Conservation (phyloP, 2,329 filamentous ascomycete species). For the Monilinia laxa region DNA sequence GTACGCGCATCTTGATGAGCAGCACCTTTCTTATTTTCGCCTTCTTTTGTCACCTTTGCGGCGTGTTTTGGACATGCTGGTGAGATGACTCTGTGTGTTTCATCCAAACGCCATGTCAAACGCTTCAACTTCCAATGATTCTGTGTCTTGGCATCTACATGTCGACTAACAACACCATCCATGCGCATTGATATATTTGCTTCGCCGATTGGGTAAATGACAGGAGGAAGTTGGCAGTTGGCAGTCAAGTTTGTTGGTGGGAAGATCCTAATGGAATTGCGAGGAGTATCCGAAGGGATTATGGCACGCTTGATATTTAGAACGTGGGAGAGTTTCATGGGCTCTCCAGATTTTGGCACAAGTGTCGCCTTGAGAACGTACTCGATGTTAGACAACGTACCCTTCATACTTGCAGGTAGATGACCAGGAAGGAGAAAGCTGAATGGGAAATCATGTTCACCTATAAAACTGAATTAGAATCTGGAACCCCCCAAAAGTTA, state of each 20-base stretch:
- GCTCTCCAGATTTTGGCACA: constrained; percentile 58
- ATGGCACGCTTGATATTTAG: constrained; percentile 79
- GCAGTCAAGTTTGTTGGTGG: constrained; percentile 93
- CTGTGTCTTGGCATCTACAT: constrained; percentile 68
- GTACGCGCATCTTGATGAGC: constrained; percentile 72
- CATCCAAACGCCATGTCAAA: constrained; percentile 89
- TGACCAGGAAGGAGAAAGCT: constrained; percentile 82
- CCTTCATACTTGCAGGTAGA: constrained; percentile 80
- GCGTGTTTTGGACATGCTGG: constrained; percentile 77
- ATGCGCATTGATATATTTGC: constrained; percentile 79
- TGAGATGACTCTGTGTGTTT: constrained; percentile 76
- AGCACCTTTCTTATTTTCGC: constrained; percentile 60
- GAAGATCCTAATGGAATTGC: constrained; percentile 90
- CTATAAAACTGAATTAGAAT: constrained; percentile 39
- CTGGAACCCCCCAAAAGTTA: background rate
- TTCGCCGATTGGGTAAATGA: constrained; percentile 82
- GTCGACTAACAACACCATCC: constrained; percentile 76
- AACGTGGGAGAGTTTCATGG: constrained; percentile 64
- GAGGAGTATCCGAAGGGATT: constrained; percentile 69
- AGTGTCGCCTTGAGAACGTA: constrained; percentile 75
- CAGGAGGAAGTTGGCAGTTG: constrained; percentile 74
- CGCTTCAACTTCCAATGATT: constrained; percentile 86
- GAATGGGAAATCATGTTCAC: constrained; percentile 80
- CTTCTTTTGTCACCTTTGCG: constrained; percentile 49
- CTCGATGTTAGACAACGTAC: constrained; percentile 67